Evolutionary conservation across 352 stramenopile species (phyloP).

Genomic region (Pythium sukuiense): DNA sequence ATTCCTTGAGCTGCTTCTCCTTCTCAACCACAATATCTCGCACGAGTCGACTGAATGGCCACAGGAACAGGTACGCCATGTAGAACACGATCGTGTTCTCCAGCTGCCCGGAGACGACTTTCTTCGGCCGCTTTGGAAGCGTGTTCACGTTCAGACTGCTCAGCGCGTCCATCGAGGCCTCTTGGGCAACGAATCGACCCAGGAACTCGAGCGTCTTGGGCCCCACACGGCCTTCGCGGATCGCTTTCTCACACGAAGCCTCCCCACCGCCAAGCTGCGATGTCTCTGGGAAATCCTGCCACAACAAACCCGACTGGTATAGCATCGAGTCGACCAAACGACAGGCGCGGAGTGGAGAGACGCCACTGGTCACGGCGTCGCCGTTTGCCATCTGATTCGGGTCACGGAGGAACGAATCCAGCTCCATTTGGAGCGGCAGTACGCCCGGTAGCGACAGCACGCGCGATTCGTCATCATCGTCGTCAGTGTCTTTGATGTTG

Average conservation of each 20-base stretch:
- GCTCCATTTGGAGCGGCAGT: slow-evolving; percentile 55
- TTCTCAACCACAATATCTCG: slow-evolving; percentile 89
- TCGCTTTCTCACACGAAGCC: slow-evolving; percentile 25
- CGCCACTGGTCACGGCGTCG: not conserved
- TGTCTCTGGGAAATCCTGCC: slow-evolving; percentile 41
- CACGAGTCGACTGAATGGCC: slow-evolving; percentile 83
- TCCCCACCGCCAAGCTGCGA: slow-evolving; percentile 39
- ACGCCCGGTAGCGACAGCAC: slow-evolving; percentile 42
- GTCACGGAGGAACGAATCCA: slow-evolving; percentile 48
- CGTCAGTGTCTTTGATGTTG: slow-evolving; percentile 8
- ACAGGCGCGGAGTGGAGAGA: slow-evolving; percentile 29
- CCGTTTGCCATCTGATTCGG: not conserved
- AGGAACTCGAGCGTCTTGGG: slow-evolving; percentile 43
- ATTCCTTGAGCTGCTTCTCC: slow-evolving; percentile 88
- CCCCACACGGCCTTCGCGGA: slow-evolving; percentile 31
- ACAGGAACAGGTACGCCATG: slow-evolving; percentile 81
- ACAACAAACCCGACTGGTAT: slow-evolving; percentile 32
- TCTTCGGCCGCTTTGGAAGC: slow-evolving; percentile 46
- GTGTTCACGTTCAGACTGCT: slow-evolving; percentile 39
- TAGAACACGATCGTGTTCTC: slow-evolving; percentile 75
- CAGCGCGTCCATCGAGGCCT: slow-evolving; percentile 37
- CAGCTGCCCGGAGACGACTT: slow-evolving; percentile 40
- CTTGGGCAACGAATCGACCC: slow-evolving; percentile 32
- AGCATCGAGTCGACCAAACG: slow-evolving; percentile 53
- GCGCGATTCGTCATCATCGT: slow-evolving; percentile 15